A percentile compares a stretch with the other conserved stretches of the same genome.
phyloP scores from a whole-genome alignment of 805 yeast genomes.

The Barnettozyma wickerhamii region DNA sequence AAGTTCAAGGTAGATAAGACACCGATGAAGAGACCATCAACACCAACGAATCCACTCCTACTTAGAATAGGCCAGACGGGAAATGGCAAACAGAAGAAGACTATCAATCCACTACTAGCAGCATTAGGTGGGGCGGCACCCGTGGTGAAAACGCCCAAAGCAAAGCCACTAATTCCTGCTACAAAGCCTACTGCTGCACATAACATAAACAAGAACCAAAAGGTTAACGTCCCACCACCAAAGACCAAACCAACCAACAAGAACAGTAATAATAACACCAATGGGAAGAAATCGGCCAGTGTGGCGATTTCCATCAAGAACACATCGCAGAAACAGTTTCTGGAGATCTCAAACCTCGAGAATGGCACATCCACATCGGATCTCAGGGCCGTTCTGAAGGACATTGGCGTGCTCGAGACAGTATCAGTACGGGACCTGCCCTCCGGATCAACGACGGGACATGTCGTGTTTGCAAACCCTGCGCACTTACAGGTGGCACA shows the following conservation, averaged over 20 bases:
- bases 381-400: slow-evolving; percentile 23
- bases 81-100: slow-evolving; percentile 1
- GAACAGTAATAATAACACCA: not conserved
- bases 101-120: slow-evolving; percentile 9
- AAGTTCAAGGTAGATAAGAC: too few species aligned
- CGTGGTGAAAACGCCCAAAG: too few species aligned
- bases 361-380: slow-evolving; percentile 29
- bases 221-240: not conserved
- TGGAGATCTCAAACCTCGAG: slow-evolving; percentile 29
- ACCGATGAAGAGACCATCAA: not conserved
- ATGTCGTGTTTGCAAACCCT: slow-evolving; percentile 29
- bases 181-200: too few species aligned
- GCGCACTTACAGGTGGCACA: slow-evolving; percentile 28
- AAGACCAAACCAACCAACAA: not conserved
- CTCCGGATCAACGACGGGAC: slow-evolving; percentile 37
- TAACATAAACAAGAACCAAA: not conserved
- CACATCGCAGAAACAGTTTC: slow-evolving; percentile 20
- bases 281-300: not conserved
- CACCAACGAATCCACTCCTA: slow-evolving; percentile 3
- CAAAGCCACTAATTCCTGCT: too few species aligned
- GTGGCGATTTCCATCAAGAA: slow-evolving; percentile 22
- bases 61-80: not conserved
- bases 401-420: slow-evolving; percentile 21
- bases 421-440: slow-evolving; percentile 32
- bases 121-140: slow-evolving; percentile 4